Evolutionary conservation across 2,329 filamentous ascomycete species (phyloP).

Genomic region (Chrysoporthe deuterocubensis): DNA sequence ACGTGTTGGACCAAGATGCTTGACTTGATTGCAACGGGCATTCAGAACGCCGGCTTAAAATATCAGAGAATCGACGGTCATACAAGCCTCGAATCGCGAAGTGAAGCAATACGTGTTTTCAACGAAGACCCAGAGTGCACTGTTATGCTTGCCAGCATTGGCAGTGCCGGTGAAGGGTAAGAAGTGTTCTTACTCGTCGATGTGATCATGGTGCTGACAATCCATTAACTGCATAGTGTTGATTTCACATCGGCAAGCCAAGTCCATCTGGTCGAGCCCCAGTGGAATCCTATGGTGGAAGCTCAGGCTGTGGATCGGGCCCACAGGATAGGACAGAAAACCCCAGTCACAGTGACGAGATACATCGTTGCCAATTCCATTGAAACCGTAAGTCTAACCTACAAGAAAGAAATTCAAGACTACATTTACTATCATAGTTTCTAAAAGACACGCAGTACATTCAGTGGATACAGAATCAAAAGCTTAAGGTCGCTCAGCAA

Average conservation of each 20-base stretch:
- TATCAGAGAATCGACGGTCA: neutral
- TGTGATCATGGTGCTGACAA: neutral
- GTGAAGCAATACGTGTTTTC: slow-evolving; percentile 2
- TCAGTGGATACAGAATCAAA: neutral
- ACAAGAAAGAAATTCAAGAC: neutral
- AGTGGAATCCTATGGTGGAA: slow-evolving; percentile 25
- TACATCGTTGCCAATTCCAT: neutral
- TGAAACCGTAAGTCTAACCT: neutral
- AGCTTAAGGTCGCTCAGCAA: neutral
- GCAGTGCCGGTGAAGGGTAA: slow-evolving; percentile 19
- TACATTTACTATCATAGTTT: neutral
- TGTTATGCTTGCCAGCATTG: slow-evolving; percentile 24
- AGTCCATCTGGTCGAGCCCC: slow-evolving; percentile 21
- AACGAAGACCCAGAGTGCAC: slow-evolving; percentile 7
- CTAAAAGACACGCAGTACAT: neutral
- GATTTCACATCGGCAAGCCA: slow-evolving; percentile 16
- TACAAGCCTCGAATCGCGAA: neutral
- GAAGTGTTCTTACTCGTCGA: neutral
- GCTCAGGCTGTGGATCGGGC: slow-evolving; percentile 21
- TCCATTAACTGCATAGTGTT: neutral
- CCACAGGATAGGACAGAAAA: slow-evolving; percentile 19
- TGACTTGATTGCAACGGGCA: neutral
- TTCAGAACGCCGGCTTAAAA: neutral
- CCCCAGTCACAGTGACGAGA: slow-evolving; percentile 13
- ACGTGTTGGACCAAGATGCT: neutral